Evolutionary conservation across 495 filamentous ascomycete genomes (phyloP), one percentile per base, ranked within the genome.

Genomic region (Lasiosphaeria miniovina): DNA sequence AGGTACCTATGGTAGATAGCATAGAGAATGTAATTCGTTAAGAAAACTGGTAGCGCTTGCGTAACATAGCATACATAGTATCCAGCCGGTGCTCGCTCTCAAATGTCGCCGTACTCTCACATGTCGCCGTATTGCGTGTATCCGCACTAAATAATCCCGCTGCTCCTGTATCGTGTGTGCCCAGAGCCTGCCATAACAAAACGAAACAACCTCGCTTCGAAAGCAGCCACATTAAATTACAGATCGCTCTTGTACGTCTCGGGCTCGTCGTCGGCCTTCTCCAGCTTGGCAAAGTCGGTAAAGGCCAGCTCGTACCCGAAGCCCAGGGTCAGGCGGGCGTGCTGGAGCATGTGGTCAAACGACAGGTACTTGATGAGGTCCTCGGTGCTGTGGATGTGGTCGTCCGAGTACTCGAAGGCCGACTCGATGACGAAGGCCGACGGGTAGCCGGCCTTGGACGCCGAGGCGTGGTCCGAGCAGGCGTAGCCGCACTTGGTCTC

Each of bases 341-440:
- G 94, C 76, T 99, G 90, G 55, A 96, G 80, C 94, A 99, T 99
- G 72, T 99, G 94, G 69, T 95, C 89, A 68, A 97, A 98, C 68
- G 86, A 91, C 58, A 99, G 77, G 63, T 90, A 90, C 69, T 94
- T 84, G 65, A 97, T 88, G 70, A 82, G 80, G 71, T 99, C 94
- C 52, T 95, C 89, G 3, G 90, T 90, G 31, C 88, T 88, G 74
- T 98, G 95, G 66, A 98, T 96, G 63, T 91, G 86, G 72, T 90
- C 85, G 71, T 96, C 89, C 34, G 84, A 89, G 66, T 94, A 84
- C 72, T 88, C 84, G 65, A 96, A 95, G 33, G 88, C 85, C 31
- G 88, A 90, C 74, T 99, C 94, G 59, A 96, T 97, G 11, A 97
- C 95, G 67, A 98, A 97, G 31, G 94, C 91, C 0, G 90, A 90